phyloP scores from a whole-genome alignment of 805 yeast species.

The Wickerhamiella spandovensis region DNA sequence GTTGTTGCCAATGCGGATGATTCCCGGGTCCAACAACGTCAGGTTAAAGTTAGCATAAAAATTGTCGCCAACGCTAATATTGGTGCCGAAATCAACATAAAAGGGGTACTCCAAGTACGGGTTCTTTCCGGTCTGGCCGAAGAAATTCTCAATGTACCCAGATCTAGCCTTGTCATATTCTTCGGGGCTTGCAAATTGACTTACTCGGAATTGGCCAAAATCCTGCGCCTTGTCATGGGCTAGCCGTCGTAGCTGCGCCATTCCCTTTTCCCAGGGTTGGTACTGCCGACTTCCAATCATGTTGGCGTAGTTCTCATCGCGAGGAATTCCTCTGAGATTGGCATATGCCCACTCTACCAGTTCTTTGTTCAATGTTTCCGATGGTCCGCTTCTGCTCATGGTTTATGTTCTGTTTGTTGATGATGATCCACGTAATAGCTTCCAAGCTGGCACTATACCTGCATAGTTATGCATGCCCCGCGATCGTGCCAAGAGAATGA shows the following conservation, averaged over 20 bases:
- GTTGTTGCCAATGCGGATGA: slow-evolving; percentile 46
- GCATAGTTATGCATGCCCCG: too few relatives aligned
- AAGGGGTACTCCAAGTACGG: slow-evolving; percentile 41
- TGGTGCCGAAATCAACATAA: slow-evolving; percentile 57
- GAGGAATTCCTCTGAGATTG: neutral
- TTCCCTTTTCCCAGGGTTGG: slow-evolving; percentile 22
- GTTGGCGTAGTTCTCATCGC: slow-evolving; percentile 33
- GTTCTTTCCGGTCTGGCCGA: slow-evolving; percentile 36
- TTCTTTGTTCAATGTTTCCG: neutral
- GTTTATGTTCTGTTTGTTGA: too few relatives aligned
- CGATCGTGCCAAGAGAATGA: too few relatives aligned
- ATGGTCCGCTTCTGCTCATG: neutral
- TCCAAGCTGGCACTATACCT: too few relatives aligned
- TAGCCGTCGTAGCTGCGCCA: slow-evolving; percentile 18
- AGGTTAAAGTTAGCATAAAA: slow-evolving; percentile 45
- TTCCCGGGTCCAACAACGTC: slow-evolving; percentile 44
- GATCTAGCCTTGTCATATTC: slow-evolving; percentile 27
- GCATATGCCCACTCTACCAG: neutral
- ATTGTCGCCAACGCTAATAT: slow-evolving; percentile 40
- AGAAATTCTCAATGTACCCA: slow-evolving; percentile 27
- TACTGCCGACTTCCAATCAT: slow-evolving; percentile 44
- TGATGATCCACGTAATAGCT: neutral
- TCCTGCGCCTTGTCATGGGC: slow-evolving; percentile 23
- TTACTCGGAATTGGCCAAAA: slow-evolving; percentile 19
- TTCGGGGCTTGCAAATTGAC: slow-evolving; percentile 16